phyloP scores from a whole-genome alignment of 169 alveolate species.

The Plasmodium relictum region DNA sequence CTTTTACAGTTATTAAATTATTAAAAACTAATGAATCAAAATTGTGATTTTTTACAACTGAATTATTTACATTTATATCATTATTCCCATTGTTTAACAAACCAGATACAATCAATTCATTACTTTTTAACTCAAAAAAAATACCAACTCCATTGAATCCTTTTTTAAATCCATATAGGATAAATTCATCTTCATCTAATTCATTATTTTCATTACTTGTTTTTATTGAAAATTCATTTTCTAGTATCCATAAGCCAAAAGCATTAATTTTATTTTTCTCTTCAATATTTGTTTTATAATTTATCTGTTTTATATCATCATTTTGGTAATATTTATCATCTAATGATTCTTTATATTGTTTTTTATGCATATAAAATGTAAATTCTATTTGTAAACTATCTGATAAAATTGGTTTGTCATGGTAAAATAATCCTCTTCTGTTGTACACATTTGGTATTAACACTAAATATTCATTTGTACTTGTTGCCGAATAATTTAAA shows the following conservation, averaged over 20 bases:
- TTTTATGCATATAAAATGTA: slow-evolving; percentile 12
- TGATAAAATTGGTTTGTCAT: slow-evolving; percentile 24
- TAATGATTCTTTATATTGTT: slow-evolving; percentile 21
- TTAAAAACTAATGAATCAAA: neutral
- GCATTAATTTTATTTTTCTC: slow-evolving; percentile 50
- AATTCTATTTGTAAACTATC: slow-evolving; percentile 30
- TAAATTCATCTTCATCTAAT: slow-evolving; percentile 33
- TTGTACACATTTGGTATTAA: slow-evolving; percentile 61
- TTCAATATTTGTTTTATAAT: slow-evolving; percentile 16
- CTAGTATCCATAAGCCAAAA: slow-evolving; percentile 59
- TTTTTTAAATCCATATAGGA: slow-evolving; percentile 45
- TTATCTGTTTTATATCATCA: neutral
- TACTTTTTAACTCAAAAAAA: slow-evolving; percentile 34
- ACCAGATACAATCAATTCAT: slow-evolving; percentile 27
- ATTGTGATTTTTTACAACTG: neutral
- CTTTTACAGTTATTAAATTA: slow-evolving; percentile 11
- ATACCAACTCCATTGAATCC: slow-evolving; percentile 50
- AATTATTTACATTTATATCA: slow-evolving; percentile 4
- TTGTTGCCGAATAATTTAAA: slow-evolving; percentile 28
- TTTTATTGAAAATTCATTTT: slow-evolving; percentile 9
- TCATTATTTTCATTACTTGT: neutral
- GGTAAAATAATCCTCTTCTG: slow-evolving; percentile 52
- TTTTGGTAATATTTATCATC: slow-evolving; percentile 31
- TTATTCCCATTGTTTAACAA: slow-evolving; percentile 33
- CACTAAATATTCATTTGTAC: slow-evolving; percentile 46